Percentiles rank a stretch among this genome's conserved stretches.
Conservation (phyloP, 805 yeast species). For the Saccharomycopsis schoenii region DNA sequence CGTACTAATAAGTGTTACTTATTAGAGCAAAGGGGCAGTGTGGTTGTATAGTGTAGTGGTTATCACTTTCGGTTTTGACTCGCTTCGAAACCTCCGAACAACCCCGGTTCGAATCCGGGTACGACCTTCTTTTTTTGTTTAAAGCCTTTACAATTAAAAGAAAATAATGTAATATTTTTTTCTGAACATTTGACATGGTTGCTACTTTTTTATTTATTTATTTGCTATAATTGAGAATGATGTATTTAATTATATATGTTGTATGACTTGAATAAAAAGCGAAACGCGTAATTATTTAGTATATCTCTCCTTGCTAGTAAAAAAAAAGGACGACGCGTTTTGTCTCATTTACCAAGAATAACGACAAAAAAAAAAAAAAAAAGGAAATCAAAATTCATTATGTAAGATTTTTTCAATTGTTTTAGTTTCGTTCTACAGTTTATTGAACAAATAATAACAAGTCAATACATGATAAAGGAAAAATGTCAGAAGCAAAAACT, state of each 20-base stretch:
- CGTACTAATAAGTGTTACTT: no score
- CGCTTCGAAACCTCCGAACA: constrained; percentile 28
- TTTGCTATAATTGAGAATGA: no score
- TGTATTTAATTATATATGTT: no score
- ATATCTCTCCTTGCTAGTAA: no score
- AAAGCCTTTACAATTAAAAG: background rate
- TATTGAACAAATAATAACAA: background rate
- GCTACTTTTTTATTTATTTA: no score
- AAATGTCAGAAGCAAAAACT: background rate
- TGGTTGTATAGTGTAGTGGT: constrained; percentile 52
- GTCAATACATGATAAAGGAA: background rate
- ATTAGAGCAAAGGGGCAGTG: background rate
- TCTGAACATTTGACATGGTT: no score
- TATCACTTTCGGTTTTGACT: constrained; percentile 51
- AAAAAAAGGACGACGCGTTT: background rate
- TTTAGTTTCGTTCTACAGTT: background rate
- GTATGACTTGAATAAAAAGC: background rate
- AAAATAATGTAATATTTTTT: no score
- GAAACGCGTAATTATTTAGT: background rate
- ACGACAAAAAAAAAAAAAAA: no score
- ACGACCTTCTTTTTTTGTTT: constrained; percentile 44
- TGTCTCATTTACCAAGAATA: background rate
- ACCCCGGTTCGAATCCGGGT: constrained; percentile 86
- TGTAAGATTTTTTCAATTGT: no score
- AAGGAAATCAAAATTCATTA: no score